Conservation (phyloP, 768 basidiomycete species). For the Punctularia strigosozonata region DNA sequence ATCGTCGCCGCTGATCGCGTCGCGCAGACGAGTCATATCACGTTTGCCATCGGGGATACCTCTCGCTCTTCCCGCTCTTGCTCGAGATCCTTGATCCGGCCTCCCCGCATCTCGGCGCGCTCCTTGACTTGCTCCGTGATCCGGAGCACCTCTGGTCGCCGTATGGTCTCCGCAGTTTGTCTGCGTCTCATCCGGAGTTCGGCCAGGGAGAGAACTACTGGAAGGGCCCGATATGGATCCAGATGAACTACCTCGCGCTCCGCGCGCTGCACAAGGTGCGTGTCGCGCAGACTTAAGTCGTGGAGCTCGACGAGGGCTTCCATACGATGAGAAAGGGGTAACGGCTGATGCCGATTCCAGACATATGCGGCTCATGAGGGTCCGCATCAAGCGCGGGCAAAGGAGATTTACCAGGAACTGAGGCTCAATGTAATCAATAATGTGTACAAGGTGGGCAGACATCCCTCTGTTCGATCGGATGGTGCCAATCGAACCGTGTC, state of each 20-base stretch:
- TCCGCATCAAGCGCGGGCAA: conserved; percentile 68
- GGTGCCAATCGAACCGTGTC: no score
- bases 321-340: no score
- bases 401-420: conserved; percentile 69
- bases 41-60: conserved; percentile 86
- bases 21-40: conserved; percentile 77
- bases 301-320: no score
- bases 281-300: conserved; percentile 5
- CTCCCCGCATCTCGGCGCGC: conserved; percentile 72
- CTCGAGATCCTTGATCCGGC: conserved; percentile 65
- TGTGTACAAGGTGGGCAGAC: conserved; percentile 44
- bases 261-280: conserved; percentile 67
- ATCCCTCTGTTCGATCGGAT: no score
- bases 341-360: no score
- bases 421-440: conserved; percentile 79
- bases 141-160: conserved; percentile 86
- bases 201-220: conserved; percentile 94
- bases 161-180: conserved; percentile 82
- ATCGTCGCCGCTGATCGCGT: background rate
- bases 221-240: conserved; percentile 95
- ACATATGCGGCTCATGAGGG: conserved; percentile 70
- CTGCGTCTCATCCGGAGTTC: conserved; percentile 80
- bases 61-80: conserved; percentile 90
- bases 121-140: conserved; percentile 69
- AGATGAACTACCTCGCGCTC: conserved; percentile 91